Evolutionary conservation across 495 filamentous ascomycete species (phyloP).

Genomic region (Penicillium dipodomyicola): DNA sequence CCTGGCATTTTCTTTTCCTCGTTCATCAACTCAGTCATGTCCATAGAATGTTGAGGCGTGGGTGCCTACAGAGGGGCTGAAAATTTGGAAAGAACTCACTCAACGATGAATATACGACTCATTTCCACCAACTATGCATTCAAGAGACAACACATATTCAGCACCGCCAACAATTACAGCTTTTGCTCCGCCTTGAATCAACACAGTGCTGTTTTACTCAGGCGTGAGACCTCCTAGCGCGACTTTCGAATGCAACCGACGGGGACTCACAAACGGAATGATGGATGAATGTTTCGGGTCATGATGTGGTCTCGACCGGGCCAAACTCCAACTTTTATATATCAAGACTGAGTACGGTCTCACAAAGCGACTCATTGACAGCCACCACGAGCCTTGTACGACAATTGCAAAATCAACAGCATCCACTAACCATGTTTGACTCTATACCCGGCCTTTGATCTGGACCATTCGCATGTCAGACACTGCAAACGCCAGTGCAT

Average conservation of each 20-base stretch:
- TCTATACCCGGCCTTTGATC: neutral
- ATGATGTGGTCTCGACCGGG: neutral
- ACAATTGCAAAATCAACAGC: neutral
- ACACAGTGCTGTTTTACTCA: neutral
- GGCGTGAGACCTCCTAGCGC: neutral
- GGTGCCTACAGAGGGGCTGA: neutral
- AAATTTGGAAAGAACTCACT: neutral
- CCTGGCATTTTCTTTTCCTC: slow-evolving; percentile 4
- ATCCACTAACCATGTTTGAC: neutral
- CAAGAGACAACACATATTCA: neutral
- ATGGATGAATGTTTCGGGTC: slow-evolving; percentile 6
- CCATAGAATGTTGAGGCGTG: neutral
- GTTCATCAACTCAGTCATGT: neutral
- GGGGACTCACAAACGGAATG: neutral
- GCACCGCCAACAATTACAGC: neutral
- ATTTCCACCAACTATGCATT: neutral
- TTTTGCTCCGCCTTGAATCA: neutral
- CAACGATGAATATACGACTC: no score
- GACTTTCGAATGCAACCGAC: slow-evolving; percentile 3
- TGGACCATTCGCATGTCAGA: neutral
- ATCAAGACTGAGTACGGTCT: neutral
- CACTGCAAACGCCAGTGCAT: neutral
- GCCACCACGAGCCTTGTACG: neutral
- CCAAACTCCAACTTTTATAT: neutral
- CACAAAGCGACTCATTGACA: neutral